Conservation (phyloP, 2,329 filamentous ascomycete species). For the Canariomyces notabilis region DNA sequence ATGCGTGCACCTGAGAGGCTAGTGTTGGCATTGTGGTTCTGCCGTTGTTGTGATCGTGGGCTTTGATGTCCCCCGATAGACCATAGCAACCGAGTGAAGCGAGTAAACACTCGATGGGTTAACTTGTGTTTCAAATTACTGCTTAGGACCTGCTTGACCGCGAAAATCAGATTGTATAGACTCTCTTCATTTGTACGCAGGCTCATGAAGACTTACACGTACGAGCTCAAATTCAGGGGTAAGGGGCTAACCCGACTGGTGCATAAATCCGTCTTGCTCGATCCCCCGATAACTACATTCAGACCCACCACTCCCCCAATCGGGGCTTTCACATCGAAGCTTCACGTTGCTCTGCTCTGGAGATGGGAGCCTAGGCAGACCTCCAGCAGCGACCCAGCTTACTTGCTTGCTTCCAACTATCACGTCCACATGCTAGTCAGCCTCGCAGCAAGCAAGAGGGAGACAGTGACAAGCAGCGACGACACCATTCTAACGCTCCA, state of each 20-base stretch:
- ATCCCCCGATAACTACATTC: not conserved
- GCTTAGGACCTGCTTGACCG: too few species aligned
- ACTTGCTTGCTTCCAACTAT: not conserved
- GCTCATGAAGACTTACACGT: not conserved
- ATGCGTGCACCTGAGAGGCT: too few species aligned
- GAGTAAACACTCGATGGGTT: too few species aligned
- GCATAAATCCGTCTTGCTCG: not conserved
- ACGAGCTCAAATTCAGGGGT: not conserved
- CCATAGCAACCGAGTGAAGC: too few species aligned
- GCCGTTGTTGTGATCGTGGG: too few species aligned
- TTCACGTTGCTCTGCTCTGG: too few species aligned
- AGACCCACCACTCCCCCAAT: not conserved
- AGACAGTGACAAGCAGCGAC: not conserved
- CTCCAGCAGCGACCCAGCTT: not conserved
- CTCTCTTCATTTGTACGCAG: too few species aligned
- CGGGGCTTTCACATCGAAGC: not conserved
- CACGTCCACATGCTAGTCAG: too few species aligned
- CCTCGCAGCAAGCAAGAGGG: not conserved
- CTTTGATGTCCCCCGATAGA: too few species aligned
- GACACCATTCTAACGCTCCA: not conserved
- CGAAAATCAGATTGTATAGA: too few species aligned
- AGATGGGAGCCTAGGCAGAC: not conserved
- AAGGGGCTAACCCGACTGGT: not conserved
- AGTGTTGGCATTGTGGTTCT: too few species aligned
- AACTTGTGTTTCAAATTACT: too few species aligned